Percentiles rank a stretch among this genome's conserved stretches.
Conservation (phyloP, 2,329 filamentous ascomycete species). For the Colletotrichum sp. region DNA sequence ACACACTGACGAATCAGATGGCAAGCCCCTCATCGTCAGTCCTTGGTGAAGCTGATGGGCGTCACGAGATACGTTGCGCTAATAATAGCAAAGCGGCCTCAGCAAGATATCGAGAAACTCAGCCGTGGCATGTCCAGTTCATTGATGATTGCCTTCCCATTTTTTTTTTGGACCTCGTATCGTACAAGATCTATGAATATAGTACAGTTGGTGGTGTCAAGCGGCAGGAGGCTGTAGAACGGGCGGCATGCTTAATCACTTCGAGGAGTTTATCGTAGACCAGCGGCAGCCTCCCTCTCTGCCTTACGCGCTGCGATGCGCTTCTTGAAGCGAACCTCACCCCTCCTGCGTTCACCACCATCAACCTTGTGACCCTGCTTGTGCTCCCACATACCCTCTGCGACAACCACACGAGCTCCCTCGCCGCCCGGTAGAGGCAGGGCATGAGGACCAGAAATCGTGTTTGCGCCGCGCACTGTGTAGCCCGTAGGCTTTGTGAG, state of each 20-base stretch:
- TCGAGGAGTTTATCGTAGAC: constrained; percentile 5
- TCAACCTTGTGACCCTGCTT: constrained; percentile 89
- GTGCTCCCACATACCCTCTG: constrained; percentile 94
- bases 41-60: neutral
- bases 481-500: constrained; percentile 53
- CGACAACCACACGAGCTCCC: constrained; percentile 70
- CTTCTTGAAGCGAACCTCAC: constrained; percentile 87
- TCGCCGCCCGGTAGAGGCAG: constrained; percentile 69
- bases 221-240: constrained; percentile 10
- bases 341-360: constrained; percentile 89
- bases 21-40: neutral
- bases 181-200: constrained; percentile 20
- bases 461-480: constrained; percentile 69
- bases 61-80: neutral
- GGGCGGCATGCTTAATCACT: neutral
- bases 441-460: constrained; percentile 78
- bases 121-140: neutral
- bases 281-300: constrained; percentile 49
- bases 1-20: neutral
- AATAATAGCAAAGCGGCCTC: neutral
- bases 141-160: constrained; percentile 4
- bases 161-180: constrained; percentile 15
- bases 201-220: constrained; percentile 20
- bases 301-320: constrained; percentile 80
- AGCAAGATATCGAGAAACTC: neutral